A percentile compares a stretch with the other conserved stretches of the same genome.
phyloP scores from a whole-genome alignment of 1,284 basidiomycete genomes.

The Bjerkandera adusta region DNA sequence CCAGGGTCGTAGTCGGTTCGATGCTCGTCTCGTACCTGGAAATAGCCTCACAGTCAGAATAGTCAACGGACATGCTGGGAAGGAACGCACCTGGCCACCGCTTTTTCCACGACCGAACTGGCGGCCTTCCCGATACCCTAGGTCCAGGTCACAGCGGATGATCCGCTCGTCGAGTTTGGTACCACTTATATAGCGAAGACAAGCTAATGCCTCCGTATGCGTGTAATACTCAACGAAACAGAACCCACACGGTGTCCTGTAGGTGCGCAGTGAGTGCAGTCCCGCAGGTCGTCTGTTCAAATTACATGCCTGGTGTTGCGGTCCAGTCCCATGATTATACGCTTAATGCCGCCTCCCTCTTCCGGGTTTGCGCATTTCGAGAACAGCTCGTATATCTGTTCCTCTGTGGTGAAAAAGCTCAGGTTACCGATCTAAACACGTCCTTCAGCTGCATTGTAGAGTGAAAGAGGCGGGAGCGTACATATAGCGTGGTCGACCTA shows the following conservation, averaged over 20 bases:
- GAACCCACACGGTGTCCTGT: slow-evolving; percentile 96
- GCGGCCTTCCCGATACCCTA: slow-evolving; percentile 96
- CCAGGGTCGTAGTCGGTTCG: slow-evolving; percentile 96
- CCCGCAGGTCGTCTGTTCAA: not conserved
- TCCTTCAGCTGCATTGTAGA: not conserved
- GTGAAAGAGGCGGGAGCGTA: slow-evolving; percentile 35
- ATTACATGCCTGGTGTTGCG: slow-evolving; percentile 80
- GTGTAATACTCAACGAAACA: slow-evolving; percentile 99
- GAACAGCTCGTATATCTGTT: slow-evolving; percentile 99
- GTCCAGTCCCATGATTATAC: slow-evolving; percentile 99
- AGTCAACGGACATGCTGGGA: too few species aligned
- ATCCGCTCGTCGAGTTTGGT: slow-evolving; percentile 99
- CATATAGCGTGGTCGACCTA: slow-evolving; percentile 78
- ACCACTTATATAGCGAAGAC: slow-evolving; percentile 92
- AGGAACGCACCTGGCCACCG: slow-evolving; percentile 80
- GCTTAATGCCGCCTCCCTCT: slow-evolving; percentile 94
- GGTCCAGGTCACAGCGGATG: slow-evolving; percentile 96
- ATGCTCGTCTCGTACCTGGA: slow-evolving; percentile 86
- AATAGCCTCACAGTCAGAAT: not conserved
- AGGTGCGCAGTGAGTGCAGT: slow-evolving; percentile 7
- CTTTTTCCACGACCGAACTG: slow-evolving; percentile 98
- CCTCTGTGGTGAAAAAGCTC: slow-evolving; percentile 98
- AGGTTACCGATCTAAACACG: slow-evolving; percentile 86
- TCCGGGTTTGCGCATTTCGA: slow-evolving; percentile 87
- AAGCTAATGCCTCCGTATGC: slow-evolving; percentile 90